Percentiles rank a stretch among this genome's conserved stretches.
Evolutionary conservation across 1,284 basidiomycete genomes (phyloP).

Genomic region (Papiliotrema laurentii): DNA sequence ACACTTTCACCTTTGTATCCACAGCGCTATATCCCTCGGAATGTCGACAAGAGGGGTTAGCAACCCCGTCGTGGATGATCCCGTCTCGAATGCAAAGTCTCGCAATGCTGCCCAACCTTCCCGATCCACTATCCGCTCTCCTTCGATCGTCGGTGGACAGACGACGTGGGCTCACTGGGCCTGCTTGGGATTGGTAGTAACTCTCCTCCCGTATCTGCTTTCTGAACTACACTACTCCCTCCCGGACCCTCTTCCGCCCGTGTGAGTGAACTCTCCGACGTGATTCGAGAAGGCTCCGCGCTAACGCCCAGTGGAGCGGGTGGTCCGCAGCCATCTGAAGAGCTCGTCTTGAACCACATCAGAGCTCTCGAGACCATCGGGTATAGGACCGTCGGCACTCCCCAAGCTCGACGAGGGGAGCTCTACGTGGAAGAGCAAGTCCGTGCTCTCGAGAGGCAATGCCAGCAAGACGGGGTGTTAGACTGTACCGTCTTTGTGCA

Average conservation of each 20-base stretch:
- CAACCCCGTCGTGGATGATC: too few species aligned
- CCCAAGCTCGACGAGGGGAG: conserved; percentile 81
- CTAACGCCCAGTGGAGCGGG: conserved; percentile 25
- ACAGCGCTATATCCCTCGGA: too few species aligned
- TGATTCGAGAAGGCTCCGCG: background rate
- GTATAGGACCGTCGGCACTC: conserved; percentile 86
- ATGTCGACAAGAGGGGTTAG: too few species aligned
- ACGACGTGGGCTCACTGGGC: conserved; percentile 6
- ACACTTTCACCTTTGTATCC: too few species aligned
- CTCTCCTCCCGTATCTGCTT: conserved; percentile 28
- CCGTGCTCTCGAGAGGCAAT: conserved; percentile 58
- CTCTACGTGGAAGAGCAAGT: conserved; percentile 72
- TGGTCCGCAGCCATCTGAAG: conserved; percentile 35
- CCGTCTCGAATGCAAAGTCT: too few species aligned
- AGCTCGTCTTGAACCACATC: conserved; percentile 38
- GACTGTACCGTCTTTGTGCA: conserved; percentile 86
- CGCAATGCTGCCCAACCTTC: too few species aligned
- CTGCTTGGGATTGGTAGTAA: conserved; percentile 24
- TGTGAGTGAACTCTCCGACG: conserved; percentile 10
- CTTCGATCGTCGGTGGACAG: too few species aligned
- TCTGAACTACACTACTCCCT: conserved; percentile 34
- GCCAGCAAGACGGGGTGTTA: conserved; percentile 59
- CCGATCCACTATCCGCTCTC: too few species aligned
- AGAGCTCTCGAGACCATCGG: conserved; percentile 66
- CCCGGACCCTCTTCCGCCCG: conserved; percentile 26